Evolutionary conservation across 768 basidiomycete species (phyloP).

Genomic region (Wakefieldia striispora): DNA sequence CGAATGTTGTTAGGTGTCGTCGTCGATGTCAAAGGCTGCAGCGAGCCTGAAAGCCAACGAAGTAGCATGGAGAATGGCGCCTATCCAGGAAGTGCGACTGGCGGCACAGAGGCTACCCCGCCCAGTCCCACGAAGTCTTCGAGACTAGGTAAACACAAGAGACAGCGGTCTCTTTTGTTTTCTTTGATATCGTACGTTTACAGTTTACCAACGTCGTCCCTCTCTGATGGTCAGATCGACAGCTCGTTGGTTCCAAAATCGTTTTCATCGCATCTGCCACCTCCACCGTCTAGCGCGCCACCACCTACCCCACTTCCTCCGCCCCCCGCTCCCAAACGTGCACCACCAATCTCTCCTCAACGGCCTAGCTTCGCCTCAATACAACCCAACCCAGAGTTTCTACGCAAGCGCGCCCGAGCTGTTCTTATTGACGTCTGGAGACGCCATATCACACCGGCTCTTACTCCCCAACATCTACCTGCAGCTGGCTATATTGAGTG

Average conservation of each 20-base stretch:
- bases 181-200: conserved; percentile 55
- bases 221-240: conserved; percentile 3
- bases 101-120: conserved; percentile 19
- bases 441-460: conserved; percentile 54
- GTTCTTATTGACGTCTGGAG: conserved; percentile 67
- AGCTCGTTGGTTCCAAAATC: conserved; percentile 34
- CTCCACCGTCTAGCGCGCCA: conserved; percentile 23
- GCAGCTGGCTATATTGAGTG: conserved; percentile 34
- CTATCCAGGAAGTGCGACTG: conserved; percentile 16
- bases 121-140: conserved; percentile 24
- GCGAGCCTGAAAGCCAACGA: conserved; percentile 33
- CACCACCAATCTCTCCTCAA: conserved; percentile 26
- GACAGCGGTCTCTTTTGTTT: conserved; percentile 68
- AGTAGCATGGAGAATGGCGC: conserved; percentile 32
- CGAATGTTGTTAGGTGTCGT: conserved; percentile 50
- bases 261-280: conserved; percentile 22
- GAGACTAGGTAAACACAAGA: conserved; percentile 56
- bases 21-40: conserved; percentile 48
- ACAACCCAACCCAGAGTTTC: conserved; percentile 34
- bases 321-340: conserved; percentile 25
- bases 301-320: conserved; percentile 31
- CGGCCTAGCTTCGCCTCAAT: conserved; percentile 5
- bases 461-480: conserved; percentile 35
- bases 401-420: conserved; percentile 64
- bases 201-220: not conserved